A percentile compares a stretch with the other conserved stretches of the same genome.
phyloP scores from a whole-genome alignment of 768 basidiomycete species.

The Boletus reticuloceps region DNA sequence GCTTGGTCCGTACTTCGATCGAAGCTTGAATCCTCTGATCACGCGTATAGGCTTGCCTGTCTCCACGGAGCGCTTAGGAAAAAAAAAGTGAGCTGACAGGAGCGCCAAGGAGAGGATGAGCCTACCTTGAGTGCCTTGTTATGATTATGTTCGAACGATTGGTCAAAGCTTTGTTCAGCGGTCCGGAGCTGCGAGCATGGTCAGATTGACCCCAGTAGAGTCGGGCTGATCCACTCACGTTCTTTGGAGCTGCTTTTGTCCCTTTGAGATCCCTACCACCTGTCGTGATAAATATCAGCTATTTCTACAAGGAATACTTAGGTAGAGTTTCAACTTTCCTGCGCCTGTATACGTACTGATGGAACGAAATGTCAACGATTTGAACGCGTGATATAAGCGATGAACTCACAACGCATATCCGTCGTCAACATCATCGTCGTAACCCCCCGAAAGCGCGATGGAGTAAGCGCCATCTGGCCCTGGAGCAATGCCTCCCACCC shows the following conservation, averaged over 20 bases:
- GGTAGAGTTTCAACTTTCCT: slow-evolving; percentile 36
- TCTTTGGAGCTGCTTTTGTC: slow-evolving; percentile 78
- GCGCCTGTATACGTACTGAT: slow-evolving; percentile 77
- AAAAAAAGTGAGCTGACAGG: neutral
- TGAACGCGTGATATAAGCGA: neutral
- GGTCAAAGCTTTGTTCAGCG: slow-evolving; percentile 82
- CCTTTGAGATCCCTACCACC: slow-evolving; percentile 88
- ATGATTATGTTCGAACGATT: slow-evolving; percentile 69
- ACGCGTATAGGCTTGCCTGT: slow-evolving; percentile 83
- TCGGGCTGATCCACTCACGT: slow-evolving; percentile 45
- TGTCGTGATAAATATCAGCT: slow-evolving; percentile 17
- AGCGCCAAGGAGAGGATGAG: neutral
- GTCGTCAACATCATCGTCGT: slow-evolving; percentile 80
- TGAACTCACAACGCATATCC: slow-evolving; percentile 77
- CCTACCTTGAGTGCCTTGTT: slow-evolving; percentile 68
- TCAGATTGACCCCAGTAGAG: neutral
- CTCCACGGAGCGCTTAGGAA: slow-evolving; percentile 64
- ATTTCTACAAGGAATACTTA: neutral
- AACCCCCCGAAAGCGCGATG: slow-evolving; percentile 85
- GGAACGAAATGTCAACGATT: neutral
- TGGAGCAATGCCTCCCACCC: slow-evolving; percentile 74
- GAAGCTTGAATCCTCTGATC: slow-evolving; percentile 69
- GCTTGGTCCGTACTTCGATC: slow-evolving; percentile 70
- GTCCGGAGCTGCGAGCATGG: slow-evolving; percentile 67
- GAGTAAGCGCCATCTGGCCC: slow-evolving; percentile 74